Base-by-base conservation (phyloP, 2,329 filamentous ascomycete genomes). In the Tolypocladium endophyticum region DNA sequence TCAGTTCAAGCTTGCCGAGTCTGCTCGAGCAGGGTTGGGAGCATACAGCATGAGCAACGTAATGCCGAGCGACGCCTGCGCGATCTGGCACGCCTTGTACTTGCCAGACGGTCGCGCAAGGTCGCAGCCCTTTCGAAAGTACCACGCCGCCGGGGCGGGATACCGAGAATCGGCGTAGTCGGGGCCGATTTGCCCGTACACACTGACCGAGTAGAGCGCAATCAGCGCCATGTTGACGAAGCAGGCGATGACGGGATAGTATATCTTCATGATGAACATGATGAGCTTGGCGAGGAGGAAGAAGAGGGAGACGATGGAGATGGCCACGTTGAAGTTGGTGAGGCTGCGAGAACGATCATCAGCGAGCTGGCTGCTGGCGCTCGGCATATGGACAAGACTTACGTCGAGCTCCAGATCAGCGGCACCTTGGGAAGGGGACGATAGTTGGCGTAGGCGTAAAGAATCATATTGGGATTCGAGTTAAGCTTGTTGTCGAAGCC, bases 381-480 rank as follows among this genome's bases (percentile, higher is more conserved):
- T n/a, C 50, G n/a, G 20, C 50, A 11, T 20, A 6, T 8, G 50
- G 20, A 39, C 28, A 54, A 55, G 47, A 82, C 88, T 76, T 72
- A 92, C 89, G 81, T 82, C 68, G 79, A 74, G 61, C 87, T 88
- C 89, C 89, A 93, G 18, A 92, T 81, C 58, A 92, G 75, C 1
- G 89, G 87, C 12, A 84, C 76, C 39, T 77, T 77, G 0, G 85
- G 84, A 18, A 86, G 74, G 0, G 85, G 79, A 58, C 78, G 73
- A 69, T 90, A 82, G 69, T 92, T 92, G 57, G 88, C 87, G 68
- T 87, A 87, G 39, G 87, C 86, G 72, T 89, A 92, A 39, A 91
- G 73, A 23, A 90, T 77, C 67, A 87, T 82, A 62, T 76, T 80
- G 18, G 89, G 88, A 65, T 85, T 85, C 62, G 87, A 91, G 74